Evolutionary conservation across 2,329 filamentous ascomycete species (phyloP).

Genomic region (Fusarium solani-melongenae): DNA sequence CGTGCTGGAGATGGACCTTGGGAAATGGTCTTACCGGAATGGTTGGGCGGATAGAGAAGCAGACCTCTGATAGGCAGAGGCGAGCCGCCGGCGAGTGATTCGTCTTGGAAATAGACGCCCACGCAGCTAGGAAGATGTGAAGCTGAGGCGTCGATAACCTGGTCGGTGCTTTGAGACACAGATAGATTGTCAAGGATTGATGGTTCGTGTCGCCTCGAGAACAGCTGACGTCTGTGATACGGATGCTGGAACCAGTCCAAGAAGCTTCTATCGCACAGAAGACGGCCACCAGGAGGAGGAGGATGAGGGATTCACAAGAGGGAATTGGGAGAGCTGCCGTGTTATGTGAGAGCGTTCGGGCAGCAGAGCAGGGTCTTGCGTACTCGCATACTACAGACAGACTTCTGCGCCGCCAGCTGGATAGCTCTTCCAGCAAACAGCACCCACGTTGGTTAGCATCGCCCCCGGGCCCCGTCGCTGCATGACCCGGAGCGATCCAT

Average conservation of each 20-base stretch:
- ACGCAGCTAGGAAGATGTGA: slow-evolving; percentile 29
- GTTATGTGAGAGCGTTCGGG: slow-evolving; percentile 29
- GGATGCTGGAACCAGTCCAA: neutral
- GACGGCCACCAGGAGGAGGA: neutral
- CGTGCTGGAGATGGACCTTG: slow-evolving; percentile 39
- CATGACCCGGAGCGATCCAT: slow-evolving; percentile 30
- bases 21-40: slow-evolving; percentile 43
- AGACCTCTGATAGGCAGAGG: slow-evolving; percentile 45
- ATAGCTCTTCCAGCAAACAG: slow-evolving; percentile 16
- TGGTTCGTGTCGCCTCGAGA: slow-evolving; percentile 3
- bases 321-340: slow-evolving; percentile 28
- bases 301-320: slow-evolving; percentile 23
- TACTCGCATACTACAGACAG: slow-evolving; percentile 12
- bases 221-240: neutral
- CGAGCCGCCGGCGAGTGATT: slow-evolving; percentile 39
- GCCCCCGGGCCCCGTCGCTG: slow-evolving; percentile 13
- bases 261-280: neutral
- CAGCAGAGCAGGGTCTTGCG: slow-evolving; percentile 21
- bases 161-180: slow-evolving; percentile 20
- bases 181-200: neutral
- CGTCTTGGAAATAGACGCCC: slow-evolving; percentile 43
- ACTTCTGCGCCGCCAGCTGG: slow-evolving; percentile 1
- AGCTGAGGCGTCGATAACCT: slow-evolving; percentile 51
- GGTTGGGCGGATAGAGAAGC: slow-evolving; percentile 30
- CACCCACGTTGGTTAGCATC: slow-evolving; percentile 18